Evolutionary conservation across 2,329 filamentous ascomycete genomes (phyloP), one percentile per base, ranked within the genome.

Genomic region (Corinectria fuckeliana): DNA sequence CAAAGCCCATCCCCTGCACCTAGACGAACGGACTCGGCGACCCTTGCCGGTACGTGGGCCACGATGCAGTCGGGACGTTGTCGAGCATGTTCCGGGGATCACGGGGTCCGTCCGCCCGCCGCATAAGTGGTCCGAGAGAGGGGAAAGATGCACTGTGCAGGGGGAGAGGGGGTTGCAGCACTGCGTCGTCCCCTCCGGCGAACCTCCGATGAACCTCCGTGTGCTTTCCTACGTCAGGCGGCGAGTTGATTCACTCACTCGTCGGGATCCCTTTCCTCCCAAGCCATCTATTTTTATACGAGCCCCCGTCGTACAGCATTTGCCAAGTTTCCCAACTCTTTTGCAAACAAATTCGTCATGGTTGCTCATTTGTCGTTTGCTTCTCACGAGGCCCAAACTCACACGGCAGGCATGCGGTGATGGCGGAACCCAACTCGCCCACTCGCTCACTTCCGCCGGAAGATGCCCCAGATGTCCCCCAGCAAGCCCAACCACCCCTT

Each of bases 401-500:
- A 13, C 11, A 21, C 11, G 30, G 20, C 2, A 25, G 13, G 21
- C 13, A 23, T 26, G 0, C 16, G 9, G 30, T 9, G 20, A 36
- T 8, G 23, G 16, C 32, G 14, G n/a, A n/a, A n/a, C n/a, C n/a
- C n/a, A n/a, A n/a, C n/a, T n/a, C n/a, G n/a, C n/a, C n/a, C n/a
- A n/a, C 34, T 10, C 7, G 6, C 44, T 62, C 54, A 69, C 50
- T 71, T 70, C 32, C 70, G 57, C 38, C 64, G 54, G 21, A 69
- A 55, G 20, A 72, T 58, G 9, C 58, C 25, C 59, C 64, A 69
- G 13, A 71, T 54, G 44, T 75, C 74, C 10, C 56, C 54, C 16
- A 74, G 32, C 73, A 81, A 81, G 2, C 83, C 85, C 30, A 73
- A 60, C 85, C 85, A 89, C 0, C 86, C 85, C 63, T 80, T 78